A percentile compares a stretch with the other conserved stretches of the same genome.
Conservation (phyloP, 345 rosid genomes). For the Salix brachista region DNA sequence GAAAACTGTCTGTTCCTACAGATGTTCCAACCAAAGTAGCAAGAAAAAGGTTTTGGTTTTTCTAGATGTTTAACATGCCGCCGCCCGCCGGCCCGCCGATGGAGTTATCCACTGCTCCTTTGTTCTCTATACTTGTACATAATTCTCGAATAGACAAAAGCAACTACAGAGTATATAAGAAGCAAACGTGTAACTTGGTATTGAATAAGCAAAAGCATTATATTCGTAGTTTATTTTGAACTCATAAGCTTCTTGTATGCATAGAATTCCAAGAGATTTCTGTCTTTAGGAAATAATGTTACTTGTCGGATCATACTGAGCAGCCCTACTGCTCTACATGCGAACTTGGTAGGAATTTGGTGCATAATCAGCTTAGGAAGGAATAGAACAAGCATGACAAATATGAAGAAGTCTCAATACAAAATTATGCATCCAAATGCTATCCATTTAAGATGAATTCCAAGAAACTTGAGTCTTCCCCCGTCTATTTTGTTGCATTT, state of each 20-base stretch:
- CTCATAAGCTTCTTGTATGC: background rate
- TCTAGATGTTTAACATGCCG: constrained; percentile 23
- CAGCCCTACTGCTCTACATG: too few species aligned
- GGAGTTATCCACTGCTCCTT: background rate
- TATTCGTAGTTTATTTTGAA: background rate
- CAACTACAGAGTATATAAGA: background rate
- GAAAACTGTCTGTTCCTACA: constrained; percentile 22
- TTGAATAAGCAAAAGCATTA: background rate
- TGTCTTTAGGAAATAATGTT: background rate
- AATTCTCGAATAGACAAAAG: background rate
- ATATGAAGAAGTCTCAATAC: too few species aligned
- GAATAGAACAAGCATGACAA: too few species aligned
- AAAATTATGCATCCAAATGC: too few species aligned
- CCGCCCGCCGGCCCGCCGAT: too few species aligned
- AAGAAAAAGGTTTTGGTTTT: constrained; percentile 76
- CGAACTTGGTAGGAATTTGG: too few species aligned
- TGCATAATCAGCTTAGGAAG: too few species aligned
- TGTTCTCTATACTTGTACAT: background rate
- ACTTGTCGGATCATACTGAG: background rate
- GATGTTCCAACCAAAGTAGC: constrained; percentile 71
- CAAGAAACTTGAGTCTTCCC: too few species aligned
- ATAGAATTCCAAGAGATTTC: background rate
- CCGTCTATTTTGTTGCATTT: too few species aligned
- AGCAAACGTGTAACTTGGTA: background rate
- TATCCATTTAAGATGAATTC: too few species aligned